Percentiles rank a stretch among this genome's conserved stretches.
These are phyloP conservation scores for Asterionellopsis glacialis DNA, from an alignment of 108 stramenopile species.

Conservation along the genomic window DNA sequence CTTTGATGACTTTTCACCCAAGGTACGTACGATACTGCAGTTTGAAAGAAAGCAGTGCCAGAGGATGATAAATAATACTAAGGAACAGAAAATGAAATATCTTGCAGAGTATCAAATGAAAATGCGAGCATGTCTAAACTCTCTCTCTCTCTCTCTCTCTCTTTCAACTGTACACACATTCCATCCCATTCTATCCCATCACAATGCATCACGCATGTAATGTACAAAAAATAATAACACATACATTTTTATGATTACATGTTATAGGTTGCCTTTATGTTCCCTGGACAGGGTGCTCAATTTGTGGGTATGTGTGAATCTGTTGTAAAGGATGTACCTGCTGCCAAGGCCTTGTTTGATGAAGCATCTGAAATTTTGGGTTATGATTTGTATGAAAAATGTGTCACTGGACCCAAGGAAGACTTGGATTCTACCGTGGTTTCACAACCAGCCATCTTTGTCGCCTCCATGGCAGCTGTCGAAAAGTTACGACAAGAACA, in stretches of 20 bases:
- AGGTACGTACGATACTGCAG: slow-evolving; percentile 24
- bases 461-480: slow-evolving; percentile 95
- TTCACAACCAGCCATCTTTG: slow-evolving; percentile 97
- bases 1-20: slow-evolving; percentile 80
- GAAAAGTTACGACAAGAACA: slow-evolving; percentile 89
- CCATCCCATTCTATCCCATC: background rate
- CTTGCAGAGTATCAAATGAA: too few relatives aligned
- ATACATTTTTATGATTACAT: background rate
- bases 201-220: background rate
- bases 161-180: too few relatives aligned
- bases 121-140: too few relatives aligned
- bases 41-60: background rate
- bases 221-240: background rate
- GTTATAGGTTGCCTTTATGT: slow-evolving; percentile 82
- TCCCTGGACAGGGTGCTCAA: slow-evolving; percentile 94
- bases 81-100: too few relatives aligned
- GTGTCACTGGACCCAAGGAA: slow-evolving; percentile 92
- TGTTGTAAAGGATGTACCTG: slow-evolving; percentile 78
- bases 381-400: slow-evolving; percentile 91
- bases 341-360: slow-evolving; percentile 92
- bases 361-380: slow-evolving; percentile 93
- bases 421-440: slow-evolving; percentile 93
- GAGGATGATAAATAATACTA: too few relatives aligned
- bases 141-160: too few relatives aligned
- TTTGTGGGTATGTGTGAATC: slow-evolving; percentile 89